Conservation (phyloP, 441 rosid species). For the Metrosideros polymorpha region DNA sequence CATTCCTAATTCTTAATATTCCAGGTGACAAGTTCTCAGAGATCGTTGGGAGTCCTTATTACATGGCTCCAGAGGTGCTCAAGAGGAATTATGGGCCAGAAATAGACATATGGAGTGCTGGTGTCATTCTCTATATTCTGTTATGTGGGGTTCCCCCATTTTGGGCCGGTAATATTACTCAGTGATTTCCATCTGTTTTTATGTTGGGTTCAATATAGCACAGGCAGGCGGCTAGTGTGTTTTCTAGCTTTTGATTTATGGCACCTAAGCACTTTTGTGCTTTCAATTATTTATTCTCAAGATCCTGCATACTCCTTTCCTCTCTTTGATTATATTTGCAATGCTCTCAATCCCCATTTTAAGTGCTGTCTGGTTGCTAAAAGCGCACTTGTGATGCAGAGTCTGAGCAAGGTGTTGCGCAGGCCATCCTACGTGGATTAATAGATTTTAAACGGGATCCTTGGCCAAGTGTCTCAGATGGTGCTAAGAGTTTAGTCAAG, state of each 20-base stretch:
- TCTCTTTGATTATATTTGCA: not conserved
- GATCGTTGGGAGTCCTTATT: conserved; percentile 98
- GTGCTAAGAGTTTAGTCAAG: conserved; percentile 79
- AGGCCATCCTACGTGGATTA: conserved; percentile 90
- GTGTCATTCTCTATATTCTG: conserved; percentile 90
- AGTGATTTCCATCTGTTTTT: not conserved
- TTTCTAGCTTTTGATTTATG: not conserved
- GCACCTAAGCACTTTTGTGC: not conserved
- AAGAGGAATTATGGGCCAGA: conserved; percentile 94
- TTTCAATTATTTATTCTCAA: not conserved
- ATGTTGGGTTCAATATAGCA: not conserved
- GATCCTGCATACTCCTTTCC: not conserved
- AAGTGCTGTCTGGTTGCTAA: not conserved
- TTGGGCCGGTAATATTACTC: conserved; percentile 76
- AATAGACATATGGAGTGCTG: conserved; percentile 99
- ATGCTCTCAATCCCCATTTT: not conserved
- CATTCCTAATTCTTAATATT: conserved; percentile 13
- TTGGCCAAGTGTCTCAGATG: conserved; percentile 93
- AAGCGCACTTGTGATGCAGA: conserved; percentile 35
- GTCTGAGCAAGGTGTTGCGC: conserved; percentile 99
- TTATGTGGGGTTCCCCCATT: conserved; percentile 97
- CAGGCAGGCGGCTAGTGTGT: not conserved
- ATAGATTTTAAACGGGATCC: conserved; percentile 98
- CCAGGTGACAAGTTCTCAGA: conserved; percentile 90
- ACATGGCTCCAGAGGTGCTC: conserved; percentile 99